Percentiles rank a stretch among this genome's conserved stretches.
Conservation (phyloP, 2,329 filamentous ascomycete species). For the Drechslerella dactyloides region DNA sequence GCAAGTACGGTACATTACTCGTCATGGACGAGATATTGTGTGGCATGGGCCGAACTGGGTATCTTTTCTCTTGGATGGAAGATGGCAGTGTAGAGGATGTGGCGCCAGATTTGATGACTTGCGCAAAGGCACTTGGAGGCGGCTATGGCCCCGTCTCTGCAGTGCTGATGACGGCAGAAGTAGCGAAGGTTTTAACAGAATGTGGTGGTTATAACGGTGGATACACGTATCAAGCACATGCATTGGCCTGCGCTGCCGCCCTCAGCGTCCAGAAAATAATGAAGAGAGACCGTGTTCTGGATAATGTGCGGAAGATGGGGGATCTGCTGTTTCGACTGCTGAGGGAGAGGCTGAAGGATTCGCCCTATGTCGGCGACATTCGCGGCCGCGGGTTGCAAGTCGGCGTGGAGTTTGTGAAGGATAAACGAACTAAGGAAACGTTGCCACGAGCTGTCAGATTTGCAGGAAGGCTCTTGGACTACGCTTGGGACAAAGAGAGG, state of each 20-base stretch:
- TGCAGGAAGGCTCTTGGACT: conserved; percentile 23
- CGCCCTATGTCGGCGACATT: conserved; percentile 67
- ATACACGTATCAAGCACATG: conserved; percentile 70
- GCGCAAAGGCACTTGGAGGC: conserved; percentile 71
- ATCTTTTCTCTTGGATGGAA: conserved; percentile 69
- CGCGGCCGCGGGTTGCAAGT: conserved; percentile 68
- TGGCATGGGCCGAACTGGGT: conserved; percentile 67
- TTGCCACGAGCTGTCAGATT: conserved; percentile 56
- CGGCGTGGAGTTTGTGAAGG: conserved; percentile 65
- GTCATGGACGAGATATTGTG: conserved; percentile 82
- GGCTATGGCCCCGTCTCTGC: conserved; percentile 70
- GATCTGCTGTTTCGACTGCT: conserved; percentile 61
- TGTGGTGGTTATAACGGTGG: conserved; percentile 60
- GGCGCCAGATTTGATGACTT: conserved; percentile 68
- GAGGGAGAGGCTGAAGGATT: conserved; percentile 58
- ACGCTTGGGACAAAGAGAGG: conserved; percentile 44
- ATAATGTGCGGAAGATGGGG: conserved; percentile 67
- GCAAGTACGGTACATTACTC: conserved; percentile 74
- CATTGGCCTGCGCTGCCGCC: conserved; percentile 67
- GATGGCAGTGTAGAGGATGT: conserved; percentile 60
- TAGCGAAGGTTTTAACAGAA: conserved; percentile 62
- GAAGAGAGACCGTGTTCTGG: conserved; percentile 65
- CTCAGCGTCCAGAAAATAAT: conserved; percentile 70
- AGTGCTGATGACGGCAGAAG: conserved; percentile 64
- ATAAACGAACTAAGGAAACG: conserved; percentile 63